A percentile compares a stretch with the other conserved stretches of the same genome.
Evolutionary conservation across 2,329 filamentous ascomycete species (phyloP).

Genomic region (Allantophomopsis cytisporea): DNA sequence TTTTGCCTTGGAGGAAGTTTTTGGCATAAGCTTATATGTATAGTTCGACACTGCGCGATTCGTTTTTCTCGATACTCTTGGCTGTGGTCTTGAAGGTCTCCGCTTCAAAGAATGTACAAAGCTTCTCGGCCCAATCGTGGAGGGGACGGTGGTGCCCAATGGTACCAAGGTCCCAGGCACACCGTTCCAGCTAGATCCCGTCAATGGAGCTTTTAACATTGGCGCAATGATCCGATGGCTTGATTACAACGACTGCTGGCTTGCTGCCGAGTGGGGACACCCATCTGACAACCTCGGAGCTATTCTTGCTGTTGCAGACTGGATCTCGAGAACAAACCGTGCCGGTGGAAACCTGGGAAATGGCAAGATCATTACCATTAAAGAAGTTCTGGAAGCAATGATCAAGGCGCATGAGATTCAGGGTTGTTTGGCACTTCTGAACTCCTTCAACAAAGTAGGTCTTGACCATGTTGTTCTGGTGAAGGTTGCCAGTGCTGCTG

Average conservation of each 20-base stretch:
- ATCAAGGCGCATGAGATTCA: constrained; percentile 99
- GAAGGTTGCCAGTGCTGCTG: constrained; percentile 91
- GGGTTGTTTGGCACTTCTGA: constrained; percentile 89
- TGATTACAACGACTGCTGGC: constrained; percentile 99
- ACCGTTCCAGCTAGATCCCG: constrained; percentile 84
- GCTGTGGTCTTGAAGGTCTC: constrained; percentile 90
- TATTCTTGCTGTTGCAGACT: constrained; percentile 93
- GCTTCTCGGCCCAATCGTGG: constrained; percentile 81
- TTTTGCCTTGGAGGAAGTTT: constrained; percentile 9
- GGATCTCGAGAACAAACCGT: constrained; percentile 84
- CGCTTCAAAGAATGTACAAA: constrained; percentile 94
- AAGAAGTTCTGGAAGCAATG: constrained; percentile 90
- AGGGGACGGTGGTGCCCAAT: constrained; percentile 82
- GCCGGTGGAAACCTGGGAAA: constrained; percentile 66
- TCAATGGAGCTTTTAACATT: constrained; percentile 97
- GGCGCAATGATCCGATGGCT: constrained; percentile 98
- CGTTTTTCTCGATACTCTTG: constrained; percentile 92
- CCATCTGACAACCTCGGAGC: constrained; percentile 96
- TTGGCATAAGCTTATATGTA: constrained; percentile 7
- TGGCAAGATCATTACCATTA: constrained; percentile 77
- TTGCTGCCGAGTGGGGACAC: constrained; percentile 97
- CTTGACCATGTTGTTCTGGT: constrained; percentile 96
- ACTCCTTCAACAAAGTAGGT: constrained; percentile 98
- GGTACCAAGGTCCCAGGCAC: constrained; percentile 87
- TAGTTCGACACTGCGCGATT: constrained; percentile 92